Evolutionary conservation across 768 basidiomycete genomes (phyloP), one percentile per base, ranked within the genome.

Genomic region (Hortiboletus flavorubellus): DNA sequence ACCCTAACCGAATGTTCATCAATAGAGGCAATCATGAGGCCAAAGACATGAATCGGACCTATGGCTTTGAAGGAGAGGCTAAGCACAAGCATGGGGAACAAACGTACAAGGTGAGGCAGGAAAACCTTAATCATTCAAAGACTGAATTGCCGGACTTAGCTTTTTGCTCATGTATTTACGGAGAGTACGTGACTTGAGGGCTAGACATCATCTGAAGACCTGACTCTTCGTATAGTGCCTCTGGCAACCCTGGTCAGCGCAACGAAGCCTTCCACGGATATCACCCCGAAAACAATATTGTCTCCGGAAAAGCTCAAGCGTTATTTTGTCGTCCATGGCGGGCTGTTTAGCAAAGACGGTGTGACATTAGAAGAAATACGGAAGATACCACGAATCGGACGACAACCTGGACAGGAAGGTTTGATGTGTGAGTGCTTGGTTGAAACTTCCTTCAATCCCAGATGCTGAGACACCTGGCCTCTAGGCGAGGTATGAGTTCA

Each of bases 1-100:
- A 91, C 73, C 96, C 96, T 4, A 83, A 83, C 54, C 83, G 78
- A 54, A 91, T 98, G 79, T 96, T 82, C 71, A 83, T 99, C 68
- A 98, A 99, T 70, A 84, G 96, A 59, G 96, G 96, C 16, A 98
- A 98, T 73, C 96, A 98, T 66, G 93, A 96, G 74, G 87, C 93
- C 56, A 91, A 91, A 69, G 94, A 98, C 44, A 98, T 99, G 97
- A 99, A 99, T 72, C 77, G 87, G 46, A 83, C 86, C 21, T 94
- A 96, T 70, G 93, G 93, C 1, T 95, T 95, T 65, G 93, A 96
- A 71, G 94, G 95, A 39, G 97, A 99, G 75, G 89, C 86, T 31
- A 96, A 96, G 67, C 89, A 96, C 66, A 98, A 99, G 70, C 93
- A 96, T 62, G 94, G 94, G 30, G 94, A 97, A 65, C 87, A 93